Base-by-base conservation (phyloP, 345 rosid genomes). In the Triadica sebifera region DNA sequence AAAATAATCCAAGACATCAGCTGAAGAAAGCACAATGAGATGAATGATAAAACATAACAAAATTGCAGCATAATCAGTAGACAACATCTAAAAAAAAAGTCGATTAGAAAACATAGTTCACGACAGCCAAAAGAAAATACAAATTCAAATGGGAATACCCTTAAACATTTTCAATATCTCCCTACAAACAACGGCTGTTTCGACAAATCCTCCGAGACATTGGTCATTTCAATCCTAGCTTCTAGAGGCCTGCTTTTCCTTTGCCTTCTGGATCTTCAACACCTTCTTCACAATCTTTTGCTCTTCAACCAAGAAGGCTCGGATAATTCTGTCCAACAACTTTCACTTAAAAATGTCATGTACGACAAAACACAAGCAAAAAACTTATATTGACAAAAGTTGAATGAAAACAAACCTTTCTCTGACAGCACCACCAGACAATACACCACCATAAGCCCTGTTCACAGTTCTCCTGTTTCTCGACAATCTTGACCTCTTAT, bases 261-360 rank as follows among this genome's bases (percentile, higher is more conserved):
- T 77, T 3, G 77, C n/a, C 76, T 77, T 77, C 22, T 77, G 80
- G 51, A 77, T 77, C 76, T 77, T 77, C 76, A 77, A 72, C 24
- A 77, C 80, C 76, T 77, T 77, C 19, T 77, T 77, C 72, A 77
- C 80, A 60, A 77, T 77, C 76, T 77, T 77, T 61, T 77, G 80
- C 64, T 77, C 80, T 62, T 77, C 80, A 50, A 77, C 76, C 59
- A 77, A 68, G 47, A 77, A 77, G 19, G 80, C 80, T 3, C 80
- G 80, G 39, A 77, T 77, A 57, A 77, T 72, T 67, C 80, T 77
- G 43, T 38, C 17, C 7, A 47, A 50, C 34, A 20, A 50, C 0
- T 29, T n/a, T 38, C 51, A 41, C 13, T 64, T 41, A 19, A 64
- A 19, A 19, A n/a, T 49, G 10, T 0, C 7, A 4, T 19, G 56